Conservation (phyloP, 1,284 basidiomycete genomes). For the Tilletiopsis washingtonensis region DNA sequence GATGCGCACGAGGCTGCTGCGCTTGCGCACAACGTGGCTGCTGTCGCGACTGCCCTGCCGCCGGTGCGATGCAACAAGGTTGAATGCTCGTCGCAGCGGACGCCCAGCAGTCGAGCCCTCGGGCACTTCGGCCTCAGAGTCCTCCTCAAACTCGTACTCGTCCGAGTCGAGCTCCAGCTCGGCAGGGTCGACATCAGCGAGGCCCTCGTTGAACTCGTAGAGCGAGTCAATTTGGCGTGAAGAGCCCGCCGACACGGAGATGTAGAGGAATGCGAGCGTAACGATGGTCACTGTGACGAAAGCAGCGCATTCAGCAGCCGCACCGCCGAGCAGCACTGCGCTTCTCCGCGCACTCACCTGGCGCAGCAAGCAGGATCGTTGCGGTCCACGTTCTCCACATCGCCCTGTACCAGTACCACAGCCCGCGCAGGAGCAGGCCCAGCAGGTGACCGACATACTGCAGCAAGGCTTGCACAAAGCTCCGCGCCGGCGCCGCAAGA, state of each 20-base stretch:
- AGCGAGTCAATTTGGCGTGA: not conserved
- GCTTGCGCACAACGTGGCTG: constrained; percentile 4
- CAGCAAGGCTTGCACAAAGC: too few relatives aligned
- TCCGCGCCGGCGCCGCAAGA: too few relatives aligned
- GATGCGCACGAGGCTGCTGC: constrained; percentile 25
- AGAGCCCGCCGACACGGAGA: not conserved
- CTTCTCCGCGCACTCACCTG: not conserved
- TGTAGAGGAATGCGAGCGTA: not conserved
- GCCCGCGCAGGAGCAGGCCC: too few relatives aligned
- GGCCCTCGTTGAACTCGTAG: not conserved
- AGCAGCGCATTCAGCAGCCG: not conserved
- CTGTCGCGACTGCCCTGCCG: not conserved
- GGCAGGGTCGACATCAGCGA: not conserved
- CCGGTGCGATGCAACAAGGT: not conserved
- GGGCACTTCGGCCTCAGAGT: not conserved
- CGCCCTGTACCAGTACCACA: not conserved
- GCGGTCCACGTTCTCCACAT: not conserved
- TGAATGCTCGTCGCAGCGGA: not conserved
- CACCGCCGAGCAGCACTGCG: not conserved
- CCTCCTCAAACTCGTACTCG: constrained; percentile 2
- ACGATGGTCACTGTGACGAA: not conserved
- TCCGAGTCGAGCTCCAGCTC: constrained; percentile 1
- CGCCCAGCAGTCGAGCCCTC: not conserved
- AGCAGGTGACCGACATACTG: too few relatives aligned
- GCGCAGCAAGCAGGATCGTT: not conserved